Evolutionary conservation across 352 stramenopile species (phyloP), one percentile per base, ranked within the genome.

Genomic region (Globisporangium spinosum): DNA sequence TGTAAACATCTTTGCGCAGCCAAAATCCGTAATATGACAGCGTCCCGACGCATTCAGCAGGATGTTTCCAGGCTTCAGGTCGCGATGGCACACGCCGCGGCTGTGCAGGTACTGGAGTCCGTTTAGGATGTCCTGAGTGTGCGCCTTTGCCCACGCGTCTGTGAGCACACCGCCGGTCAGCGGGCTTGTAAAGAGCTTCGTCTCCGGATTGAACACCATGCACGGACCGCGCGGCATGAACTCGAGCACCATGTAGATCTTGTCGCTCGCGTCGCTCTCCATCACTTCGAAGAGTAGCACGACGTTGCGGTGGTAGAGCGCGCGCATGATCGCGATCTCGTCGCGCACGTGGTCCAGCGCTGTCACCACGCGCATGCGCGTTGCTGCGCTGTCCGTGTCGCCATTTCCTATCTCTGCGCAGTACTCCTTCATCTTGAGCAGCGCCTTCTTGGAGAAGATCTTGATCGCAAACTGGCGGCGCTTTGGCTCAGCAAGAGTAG

Each of bases 221-320:
- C 90, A 97, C 10, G 83, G 80, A 0, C 91, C 91, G 23, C 70
- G 68, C 22, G 75, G 66, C 87, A 97, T 96, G 80, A 93, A 81
- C 79, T 97, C 89, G 58, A 95, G 72, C 56, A 97, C 83, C 65
- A 97, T 68, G 70, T 92, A 95, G 66, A 94, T 78, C 56, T 94
- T 93, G 78, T 96, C 86, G 63, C 73, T 82, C 6, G 71, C 60
- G 3, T 90, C 80, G 54, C 80, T 79, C 65, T 97, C 88, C 27
- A 97, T 91, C 61, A 97, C 91, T 73, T 97, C 91, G 62, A 97
- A 97, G 23, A 97, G 78, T 65, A 97, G 70, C 62, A 96, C 90
- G 55, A 97, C 78, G 65, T 97, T 97, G 56, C 90, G 89, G 74
- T 97, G 91, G 56, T 95, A 97, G 27, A 97, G 77, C 29, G 79